Base-by-base conservation (phyloP, 192 early-diverging fungal genomes). In the Coemansia sp. region DNA sequence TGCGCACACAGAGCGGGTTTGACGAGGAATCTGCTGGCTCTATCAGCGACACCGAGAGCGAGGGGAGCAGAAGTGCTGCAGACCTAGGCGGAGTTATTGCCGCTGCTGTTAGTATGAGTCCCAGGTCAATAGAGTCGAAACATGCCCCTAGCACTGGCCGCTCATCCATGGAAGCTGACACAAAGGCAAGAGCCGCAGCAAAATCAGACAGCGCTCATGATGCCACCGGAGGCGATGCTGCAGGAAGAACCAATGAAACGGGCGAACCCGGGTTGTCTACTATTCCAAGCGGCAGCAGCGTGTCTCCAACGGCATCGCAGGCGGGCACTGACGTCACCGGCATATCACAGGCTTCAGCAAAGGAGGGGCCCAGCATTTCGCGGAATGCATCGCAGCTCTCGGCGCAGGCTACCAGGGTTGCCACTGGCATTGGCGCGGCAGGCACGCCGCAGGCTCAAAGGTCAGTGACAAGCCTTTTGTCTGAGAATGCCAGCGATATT, bases 31-130 rank as follows among this genome's bases (percentile, higher is more conserved):
- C 57, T n/a, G 42, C 56, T 19, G 67, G 58, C 5, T 64, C 67
- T 63, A 63, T 37, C 13, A 75, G 72, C 67, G 67, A 75, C 43
- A 61, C 63, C 0, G 72, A 74, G n/a, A 63, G 61, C 65, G 71
- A 60, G 37, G 13, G 15, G 23, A 9, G n/a, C 39, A 37, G 23
- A 7, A 5, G 49, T 8, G 45, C 10, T 19, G 47, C 60, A 56
- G 49, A 38, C 41, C 37, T 9, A 12, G 57, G 16, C 37, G 16
- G 37, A 3, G 26, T 3, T 26, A 3, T 3, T 26, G 26, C 26
- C 3, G 26, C 26, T 26, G 26, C 26, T 26, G 26, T 26, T 26
- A 26, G 26, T 26, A 26, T 26, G 12, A 54, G 52, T 9, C 52
- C 21, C 21, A 11, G 21, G 9, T 54, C 52, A 19, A 26, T 23